Evolutionary conservation across 2,329 filamentous ascomycete genomes (phyloP).

Genomic region (Cladosporium phlei): DNA sequence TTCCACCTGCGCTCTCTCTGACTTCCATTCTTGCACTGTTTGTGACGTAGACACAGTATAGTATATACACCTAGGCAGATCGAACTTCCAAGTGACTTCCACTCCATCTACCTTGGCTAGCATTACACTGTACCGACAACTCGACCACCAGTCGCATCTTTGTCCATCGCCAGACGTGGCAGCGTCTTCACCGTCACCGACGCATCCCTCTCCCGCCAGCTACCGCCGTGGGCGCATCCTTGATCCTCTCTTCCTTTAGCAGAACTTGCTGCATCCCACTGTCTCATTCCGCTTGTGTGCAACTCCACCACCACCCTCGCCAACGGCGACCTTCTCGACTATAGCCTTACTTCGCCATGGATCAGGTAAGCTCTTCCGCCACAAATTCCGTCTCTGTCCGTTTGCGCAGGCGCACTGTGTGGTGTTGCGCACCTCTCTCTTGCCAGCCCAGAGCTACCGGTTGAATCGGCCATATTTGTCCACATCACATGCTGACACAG

Average conservation of each 20-base stretch:
- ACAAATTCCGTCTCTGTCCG: too few relatives aligned
- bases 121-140: neutral
- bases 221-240: slow-evolving; percentile 5
- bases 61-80: too few relatives aligned
- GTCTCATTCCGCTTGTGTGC: slow-evolving; percentile 4
- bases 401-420: too few relatives aligned
- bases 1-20: neutral
- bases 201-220: neutral
- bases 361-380: slow-evolving; percentile 13
- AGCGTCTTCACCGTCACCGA: neutral
- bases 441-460: too few relatives aligned
- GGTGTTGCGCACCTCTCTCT: too few relatives aligned
- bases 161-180: neutral
- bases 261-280: slow-evolving; percentile 2
- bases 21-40: neutral
- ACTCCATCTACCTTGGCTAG: too few relatives aligned
- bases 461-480: too few relatives aligned
- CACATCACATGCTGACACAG: slow-evolving; percentile 25
- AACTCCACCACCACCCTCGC: slow-evolving; percentile 5
- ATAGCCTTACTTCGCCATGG: slow-evolving; percentile 9
- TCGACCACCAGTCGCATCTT: slow-evolving; percentile 1
- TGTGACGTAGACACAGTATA: too few relatives aligned
- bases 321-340: slow-evolving; percentile 1
- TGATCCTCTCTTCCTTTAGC: too few relatives aligned
- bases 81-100: too few relatives aligned